A percentile compares a stretch with the other conserved stretches of the same genome.
Evolutionary conservation across 176 grass and related monocot species (phyloP).

Genomic region (Alloteropsis semialata): DNA sequence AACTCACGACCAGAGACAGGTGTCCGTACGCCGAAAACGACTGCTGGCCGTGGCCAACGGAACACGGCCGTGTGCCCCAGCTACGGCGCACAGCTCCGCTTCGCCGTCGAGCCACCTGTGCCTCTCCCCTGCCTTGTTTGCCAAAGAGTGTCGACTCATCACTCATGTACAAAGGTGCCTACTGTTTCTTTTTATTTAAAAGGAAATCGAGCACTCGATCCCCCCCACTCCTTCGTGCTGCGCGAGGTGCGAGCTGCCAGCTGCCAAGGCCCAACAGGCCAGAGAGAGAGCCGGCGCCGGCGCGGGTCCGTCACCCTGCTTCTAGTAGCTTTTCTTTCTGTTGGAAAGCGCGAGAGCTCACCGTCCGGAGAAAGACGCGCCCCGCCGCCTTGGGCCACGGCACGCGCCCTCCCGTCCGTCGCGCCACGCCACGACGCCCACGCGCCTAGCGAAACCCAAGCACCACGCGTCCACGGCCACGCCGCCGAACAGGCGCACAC

Average conservation of each 20-base stretch:
- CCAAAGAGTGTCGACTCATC: background rate
- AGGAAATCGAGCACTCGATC: no score
- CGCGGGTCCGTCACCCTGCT: no score
- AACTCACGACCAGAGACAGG: background rate
- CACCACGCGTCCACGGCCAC: background rate
- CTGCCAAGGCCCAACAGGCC: no score
- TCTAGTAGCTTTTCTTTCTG: background rate
- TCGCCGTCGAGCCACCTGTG: slow-evolving; percentile 27
- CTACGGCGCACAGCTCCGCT: background rate
- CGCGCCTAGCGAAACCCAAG: background rate
- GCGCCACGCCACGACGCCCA: background rate
- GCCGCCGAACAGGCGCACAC: no score
- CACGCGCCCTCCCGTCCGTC: background rate
- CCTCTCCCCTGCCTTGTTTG: background rate
- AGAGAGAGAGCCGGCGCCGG: no score
- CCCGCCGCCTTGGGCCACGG: background rate
- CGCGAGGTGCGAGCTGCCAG: background rate
- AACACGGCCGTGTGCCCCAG: background rate
- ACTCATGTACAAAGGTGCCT: no score
- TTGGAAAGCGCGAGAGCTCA: no score
- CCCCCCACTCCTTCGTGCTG: no score
- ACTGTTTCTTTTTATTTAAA: no score
- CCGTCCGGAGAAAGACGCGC: background rate
- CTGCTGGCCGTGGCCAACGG: background rate
- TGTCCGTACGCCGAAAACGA: background rate